phyloP scores from a whole-genome alignment of 371 early-diverging fungal species.

The Saksenaea vasiformis region DNA sequence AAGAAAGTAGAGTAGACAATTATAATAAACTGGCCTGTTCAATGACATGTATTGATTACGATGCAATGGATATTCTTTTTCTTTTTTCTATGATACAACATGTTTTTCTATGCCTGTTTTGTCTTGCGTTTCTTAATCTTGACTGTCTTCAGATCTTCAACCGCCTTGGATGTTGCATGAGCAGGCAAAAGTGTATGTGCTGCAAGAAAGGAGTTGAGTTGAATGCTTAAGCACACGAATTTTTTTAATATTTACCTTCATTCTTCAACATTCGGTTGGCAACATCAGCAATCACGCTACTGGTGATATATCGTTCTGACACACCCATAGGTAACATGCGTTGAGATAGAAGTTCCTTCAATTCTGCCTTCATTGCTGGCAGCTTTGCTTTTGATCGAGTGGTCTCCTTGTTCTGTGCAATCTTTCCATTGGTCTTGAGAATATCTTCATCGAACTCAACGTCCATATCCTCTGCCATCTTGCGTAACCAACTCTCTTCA shows the following conservation, averaged over 20 bases:
- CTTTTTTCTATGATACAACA: not conserved
- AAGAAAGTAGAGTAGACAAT: not conserved
- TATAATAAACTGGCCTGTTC: not conserved
- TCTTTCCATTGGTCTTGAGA: constrained; percentile 44
- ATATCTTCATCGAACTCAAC: constrained; percentile 79
- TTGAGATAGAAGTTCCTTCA: constrained; percentile 60
- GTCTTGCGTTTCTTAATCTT: not conserved
- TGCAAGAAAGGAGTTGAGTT: not conserved
- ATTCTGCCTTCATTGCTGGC: constrained; percentile 54
- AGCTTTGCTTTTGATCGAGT: constrained; percentile 46
- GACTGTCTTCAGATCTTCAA: constrained; percentile 9
- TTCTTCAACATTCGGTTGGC: constrained; percentile 62
- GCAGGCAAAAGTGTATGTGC: constrained; percentile 11
- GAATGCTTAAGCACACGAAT: not conserved
- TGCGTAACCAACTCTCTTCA: constrained; percentile 84
- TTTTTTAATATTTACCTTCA: constrained; percentile 23
- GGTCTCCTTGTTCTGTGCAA: constrained; percentile 13
- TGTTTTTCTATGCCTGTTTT: not conserved
- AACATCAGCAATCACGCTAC: constrained; percentile 64
- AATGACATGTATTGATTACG: not conserved
- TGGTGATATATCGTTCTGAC: constrained; percentile 74
- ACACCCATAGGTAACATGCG: constrained; percentile 77
- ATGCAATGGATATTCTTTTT: not conserved
- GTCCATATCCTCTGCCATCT: constrained; percentile 85
- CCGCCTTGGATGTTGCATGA: constrained; percentile 17